Evolutionary conservation across 2,329 filamentous ascomycete genomes (phyloP), one percentile per base, ranked within the genome.

Genomic region (Ceratocystiopsis brevicomis): DNA sequence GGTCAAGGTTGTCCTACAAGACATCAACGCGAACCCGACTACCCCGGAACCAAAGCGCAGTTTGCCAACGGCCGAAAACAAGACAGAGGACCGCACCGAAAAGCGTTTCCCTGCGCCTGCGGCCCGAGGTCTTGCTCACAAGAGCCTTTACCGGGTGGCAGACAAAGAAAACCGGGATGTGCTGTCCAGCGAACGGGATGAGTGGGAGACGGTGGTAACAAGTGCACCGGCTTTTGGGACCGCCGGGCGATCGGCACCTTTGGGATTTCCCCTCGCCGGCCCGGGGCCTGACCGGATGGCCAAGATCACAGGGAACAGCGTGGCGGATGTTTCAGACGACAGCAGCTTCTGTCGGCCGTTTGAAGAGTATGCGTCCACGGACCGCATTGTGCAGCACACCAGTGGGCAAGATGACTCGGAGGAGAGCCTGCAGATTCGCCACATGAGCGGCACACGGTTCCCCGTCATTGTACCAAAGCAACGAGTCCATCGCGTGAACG

Each of bases 281-380:
- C 30, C n/a, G 15, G 32, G 13, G 19, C 4, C 21, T 21, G 4
- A 13, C 36, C 37, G 48, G 49, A 8, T 41, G 4, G 36, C 42
- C 38, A 49, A 51, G 16, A 19, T 40, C 4, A 49, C 47, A 0
- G 63, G 64, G 11, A 66, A 61, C 48, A 69, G 65, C 44, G 49
- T 69, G 18, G 65, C 65, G 3, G 59, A 68, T 45, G 57, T 61
- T 8, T 67, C 65, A 1, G 64, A 67, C 38, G 46, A 47, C 21
- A 39, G 48, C 18, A 52, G 45, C 25, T 48, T 50, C 6, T 43
- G 34, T 17, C 34, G 39, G 3, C 40, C 45, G 1, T 49, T 50
- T 40, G 49, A 53, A 36, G 50, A 45, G 12, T 54, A 49, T 18
- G 47, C 50, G 4, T 56, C 56, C 12, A 54, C 50, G 3, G 54